Evolutionary conservation across 75 land plant genomes (phyloP), one percentile per base, ranked within the genome.

Genomic region (Cunninghamia lanceolata): DNA sequence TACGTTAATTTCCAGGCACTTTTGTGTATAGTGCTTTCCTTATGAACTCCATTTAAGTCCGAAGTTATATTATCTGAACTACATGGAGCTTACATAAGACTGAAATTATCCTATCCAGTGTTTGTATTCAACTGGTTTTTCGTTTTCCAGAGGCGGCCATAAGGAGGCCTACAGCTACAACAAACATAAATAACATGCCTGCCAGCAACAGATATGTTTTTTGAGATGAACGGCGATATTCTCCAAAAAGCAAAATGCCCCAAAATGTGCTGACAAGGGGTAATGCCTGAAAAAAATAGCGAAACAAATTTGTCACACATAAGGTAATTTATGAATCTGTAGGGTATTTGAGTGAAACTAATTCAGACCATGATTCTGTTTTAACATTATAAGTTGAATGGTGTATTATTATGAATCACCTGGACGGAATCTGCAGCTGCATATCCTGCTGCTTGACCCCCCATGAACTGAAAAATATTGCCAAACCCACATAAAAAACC

Each of bases 381-480:
- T 34, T 21, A 76, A 70, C 11, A 84, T 84, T 38, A 25, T 82
- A 59, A 36, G 76, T 38, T 19, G 85, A 71, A 59, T 85, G 36
- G 50, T 45, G 46, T 38, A 19, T 42, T 8, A 10, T 53, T 17
- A 28, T 7, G 39, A 84, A 83, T 82, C 14, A 98, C 99, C 97
- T 98, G 99, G 71, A 98, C 99, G 85, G 99, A 93, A 90, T 98
- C 99, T 54, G 99, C 99, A 40, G 99, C 99, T 50, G 99, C 99
- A 90, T 98, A 98, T 39, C 99, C 99, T 15, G 99, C 99, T 87
- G 99, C 96, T 88, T 98, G 94, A 46, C 99, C 99, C 52, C 99
- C 99, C 97, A 98, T 98, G 88, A 98, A 98, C 82, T 96, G 99
- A 59, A 98, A 93, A 59, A 97, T 99, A 84, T 98, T 98, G 28